Base-by-base conservation (phyloP, 2,329 filamentous ascomycete species). In the Aspergillus ruber region DNA sequence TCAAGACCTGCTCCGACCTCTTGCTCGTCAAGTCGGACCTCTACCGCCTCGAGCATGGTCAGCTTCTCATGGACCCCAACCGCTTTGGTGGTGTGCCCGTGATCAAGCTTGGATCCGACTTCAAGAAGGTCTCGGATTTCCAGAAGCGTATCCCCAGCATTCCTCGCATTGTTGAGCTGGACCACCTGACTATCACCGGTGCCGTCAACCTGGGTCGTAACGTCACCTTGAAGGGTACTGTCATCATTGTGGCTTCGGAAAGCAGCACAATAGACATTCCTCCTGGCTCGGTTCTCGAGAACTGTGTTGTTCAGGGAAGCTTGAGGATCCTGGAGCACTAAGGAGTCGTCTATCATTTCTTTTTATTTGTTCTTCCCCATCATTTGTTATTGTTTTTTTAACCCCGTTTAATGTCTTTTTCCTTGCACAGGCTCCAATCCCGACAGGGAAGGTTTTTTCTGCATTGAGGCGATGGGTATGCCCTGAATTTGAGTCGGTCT, bases 1-100 rank as follows among this genome's bases (percentile, higher is more conserved):
- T 98, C 79, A 98, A 98, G 88, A 98, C 93, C 18, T 98, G 91
- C 82, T 98, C 93, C 46, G 93, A 98, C 70, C 81, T 98, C 57
- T 94, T 98, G 90, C 86, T 98, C 53, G 93, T 98, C 82, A 98
- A 98, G 83, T 97, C 93, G 21, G 93, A 98, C 67, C 82, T 98
- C 52, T 98, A 98, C 83, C 95, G 90, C 8, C 83, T 98, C 61
- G 93, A 96, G 83, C 93, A 98, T 76, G 93, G 93, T 59, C 91
- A 97, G 79, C 83, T 98, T 57, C 83, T 96, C 68, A 95, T 98
- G 76, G 95, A 95, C 80, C 84, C 90, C 58, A 90, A 85, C 78
- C 89, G 93, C 59, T 97, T 98, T 72, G 93, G 93, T 57, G 90
- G 93, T 60, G 91, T 93, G 43, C 93, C 93, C 48, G 81, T 98